phyloP scores from a whole-genome alignment of 768 basidiomycete species.

The Chalciporus pseudorubinellus region DNA sequence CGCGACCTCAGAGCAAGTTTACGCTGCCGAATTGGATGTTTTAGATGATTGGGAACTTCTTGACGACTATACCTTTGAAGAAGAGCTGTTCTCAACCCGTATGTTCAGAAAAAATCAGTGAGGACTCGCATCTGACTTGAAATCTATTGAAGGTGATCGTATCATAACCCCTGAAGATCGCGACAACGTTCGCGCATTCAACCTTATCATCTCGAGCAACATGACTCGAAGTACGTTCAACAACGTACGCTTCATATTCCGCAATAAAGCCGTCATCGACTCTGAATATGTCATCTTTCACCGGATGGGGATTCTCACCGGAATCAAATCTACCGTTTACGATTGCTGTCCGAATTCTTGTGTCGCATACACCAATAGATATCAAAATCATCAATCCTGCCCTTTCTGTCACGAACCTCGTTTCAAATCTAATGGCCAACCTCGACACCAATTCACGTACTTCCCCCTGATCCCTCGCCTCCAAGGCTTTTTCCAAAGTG shows the following conservation, averaged over 20 bases:
- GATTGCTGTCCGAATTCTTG: neutral
- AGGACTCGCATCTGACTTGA: too few species aligned
- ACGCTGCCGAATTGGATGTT: too few species aligned
- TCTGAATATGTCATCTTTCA: neutral
- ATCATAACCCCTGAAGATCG: neutral
- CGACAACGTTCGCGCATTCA: neutral
- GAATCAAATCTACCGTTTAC: neutral
- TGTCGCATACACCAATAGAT: conserved; percentile 1
- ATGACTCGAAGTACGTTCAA: neutral
- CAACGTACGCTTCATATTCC: neutral
- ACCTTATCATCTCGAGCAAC: neutral
- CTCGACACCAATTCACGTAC: conserved; percentile 34
- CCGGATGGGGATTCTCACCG: neutral
- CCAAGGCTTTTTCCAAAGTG: conserved; percentile 20
- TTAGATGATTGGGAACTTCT: too few species aligned
- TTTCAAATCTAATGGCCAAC: conserved; percentile 15
- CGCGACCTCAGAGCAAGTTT: too few species aligned
- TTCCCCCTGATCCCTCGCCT: conserved; percentile 40
- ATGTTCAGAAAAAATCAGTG: too few species aligned
- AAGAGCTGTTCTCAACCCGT: too few species aligned
- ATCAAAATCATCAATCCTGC: conserved; percentile 21
- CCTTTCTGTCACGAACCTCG: conserved; percentile 35
- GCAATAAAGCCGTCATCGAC: neutral
- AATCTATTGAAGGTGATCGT: too few species aligned
- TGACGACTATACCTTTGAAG: too few species aligned